Conservation (phyloP, 2,329 filamentous ascomycete species). For the Amauroascus verrucosus region DNA sequence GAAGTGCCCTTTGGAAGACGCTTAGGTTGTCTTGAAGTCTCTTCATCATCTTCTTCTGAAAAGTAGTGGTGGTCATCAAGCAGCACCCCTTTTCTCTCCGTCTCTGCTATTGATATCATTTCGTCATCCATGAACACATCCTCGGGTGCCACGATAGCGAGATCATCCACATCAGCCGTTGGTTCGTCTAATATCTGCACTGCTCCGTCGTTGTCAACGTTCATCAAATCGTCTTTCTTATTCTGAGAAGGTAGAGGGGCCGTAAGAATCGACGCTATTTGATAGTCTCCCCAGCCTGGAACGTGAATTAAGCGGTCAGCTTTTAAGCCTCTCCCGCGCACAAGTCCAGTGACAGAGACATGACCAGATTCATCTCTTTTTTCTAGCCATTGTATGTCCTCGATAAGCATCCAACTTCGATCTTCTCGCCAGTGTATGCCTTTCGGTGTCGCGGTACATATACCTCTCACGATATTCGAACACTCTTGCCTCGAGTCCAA, state of each 20-base stretch:
- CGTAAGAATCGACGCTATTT: slow-evolving; percentile 77
- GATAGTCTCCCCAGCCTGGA: slow-evolving; percentile 87
- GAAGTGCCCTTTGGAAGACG: slow-evolving; percentile 84
- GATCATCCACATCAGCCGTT: slow-evolving; percentile 68
- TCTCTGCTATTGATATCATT: slow-evolving; percentile 41
- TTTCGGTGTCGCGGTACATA: slow-evolving; percentile 87
- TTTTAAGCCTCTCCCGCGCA: slow-evolving; percentile 78
- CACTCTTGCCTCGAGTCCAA: slow-evolving; percentile 84
- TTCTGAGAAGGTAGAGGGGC: slow-evolving; percentile 55
- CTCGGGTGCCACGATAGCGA: slow-evolving; percentile 77
- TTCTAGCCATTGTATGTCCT: slow-evolving; percentile 64
- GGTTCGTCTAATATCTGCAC: slow-evolving; percentile 56
- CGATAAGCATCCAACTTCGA: slow-evolving; percentile 87
- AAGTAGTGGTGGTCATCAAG: slow-evolving; percentile 98
- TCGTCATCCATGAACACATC: slow-evolving; percentile 68
- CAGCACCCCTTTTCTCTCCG: slow-evolving; percentile 71
- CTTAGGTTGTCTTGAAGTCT: slow-evolving; percentile 54
- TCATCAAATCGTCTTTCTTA: slow-evolving; percentile 52
- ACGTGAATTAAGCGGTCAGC: slow-evolving; percentile 83
- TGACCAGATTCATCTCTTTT: slow-evolving; percentile 41
- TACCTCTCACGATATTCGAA: slow-evolving; percentile 75
- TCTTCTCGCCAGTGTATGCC: slow-evolving; percentile 94
- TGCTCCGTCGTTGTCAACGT: slow-evolving; percentile 49
- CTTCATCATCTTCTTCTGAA: slow-evolving; percentile 72
- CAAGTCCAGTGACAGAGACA: slow-evolving; percentile 69